A percentile compares a stretch with the other conserved stretches of the same genome.
phyloP scores from a whole-genome alignment of 352 stramenopile species.

The Halophytophthora batemanensis region DNA sequence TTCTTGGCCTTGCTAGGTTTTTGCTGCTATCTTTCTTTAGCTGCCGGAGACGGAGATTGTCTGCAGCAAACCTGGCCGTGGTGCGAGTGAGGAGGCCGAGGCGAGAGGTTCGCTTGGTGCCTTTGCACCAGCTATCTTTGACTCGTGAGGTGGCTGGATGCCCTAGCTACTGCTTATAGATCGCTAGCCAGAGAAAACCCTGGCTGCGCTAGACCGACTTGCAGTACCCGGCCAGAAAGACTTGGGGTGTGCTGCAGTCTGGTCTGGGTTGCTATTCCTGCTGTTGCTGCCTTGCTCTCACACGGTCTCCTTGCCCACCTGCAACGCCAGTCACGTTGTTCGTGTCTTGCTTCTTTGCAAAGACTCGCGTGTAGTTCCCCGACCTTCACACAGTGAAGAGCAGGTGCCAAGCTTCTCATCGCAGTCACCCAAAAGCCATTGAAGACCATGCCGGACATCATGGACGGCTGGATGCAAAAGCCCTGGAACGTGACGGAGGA shows the following conservation, averaged over 20 bases:
- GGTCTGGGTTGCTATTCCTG: conserved; percentile 19
- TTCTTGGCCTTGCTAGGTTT: conserved; percentile 17
- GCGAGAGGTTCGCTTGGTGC: no score
- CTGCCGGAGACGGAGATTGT: conserved; percentile 6
- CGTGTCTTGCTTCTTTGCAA: not conserved
- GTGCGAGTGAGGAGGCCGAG: no score
- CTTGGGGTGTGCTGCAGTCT: not conserved
- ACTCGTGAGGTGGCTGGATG: not conserved
- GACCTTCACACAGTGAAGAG: not conserved
- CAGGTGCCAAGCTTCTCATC: not conserved
- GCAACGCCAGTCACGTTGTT: not conserved
- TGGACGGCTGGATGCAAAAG: conserved; percentile 53
- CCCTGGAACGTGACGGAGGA: conserved; percentile 73
- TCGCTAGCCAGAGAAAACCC: conserved; percentile 5
- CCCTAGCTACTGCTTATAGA: conserved; percentile 20
- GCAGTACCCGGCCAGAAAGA: not conserved
- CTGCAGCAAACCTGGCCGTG: not conserved
- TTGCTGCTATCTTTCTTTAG: conserved; percentile 29
- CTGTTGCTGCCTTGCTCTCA: conserved; percentile 24
- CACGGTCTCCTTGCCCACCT: not conserved
- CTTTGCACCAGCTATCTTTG: conserved; percentile 24
- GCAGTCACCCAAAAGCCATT: not conserved
- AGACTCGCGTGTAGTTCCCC: not conserved
- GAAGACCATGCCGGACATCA: conserved; percentile 38
- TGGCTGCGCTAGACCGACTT: not conserved